These are phyloP conservation scores for Pythium rhizo-oryzae DNA, from an alignment of 352 stramenopile species.

Conservation along the genomic window DNA sequence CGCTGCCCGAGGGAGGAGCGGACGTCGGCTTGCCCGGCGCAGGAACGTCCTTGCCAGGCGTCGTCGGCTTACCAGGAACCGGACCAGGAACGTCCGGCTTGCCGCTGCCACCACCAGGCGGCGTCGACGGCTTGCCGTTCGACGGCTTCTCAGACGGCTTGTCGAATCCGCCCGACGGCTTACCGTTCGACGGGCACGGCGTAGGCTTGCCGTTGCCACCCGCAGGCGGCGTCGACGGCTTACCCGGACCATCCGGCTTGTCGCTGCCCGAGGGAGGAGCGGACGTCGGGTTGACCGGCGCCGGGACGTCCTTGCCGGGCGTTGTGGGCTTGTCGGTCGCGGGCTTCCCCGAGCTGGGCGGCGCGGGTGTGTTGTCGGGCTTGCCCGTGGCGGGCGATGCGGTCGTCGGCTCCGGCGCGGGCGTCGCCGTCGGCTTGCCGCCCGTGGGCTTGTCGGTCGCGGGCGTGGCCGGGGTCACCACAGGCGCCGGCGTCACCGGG, in stretches of 20 bases:
- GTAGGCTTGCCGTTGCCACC: too few species aligned
- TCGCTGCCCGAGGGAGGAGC: too few species aligned
- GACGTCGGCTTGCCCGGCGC: conserved; percentile 2
- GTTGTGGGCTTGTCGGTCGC: conserved; percentile 4
- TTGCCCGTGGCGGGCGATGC: background rate
- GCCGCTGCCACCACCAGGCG: background rate
- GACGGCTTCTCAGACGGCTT: background rate
- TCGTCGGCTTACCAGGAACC: too few species aligned
- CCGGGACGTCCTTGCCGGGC: too few species aligned
- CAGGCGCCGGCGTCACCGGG: background rate
- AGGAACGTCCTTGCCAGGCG: background rate
- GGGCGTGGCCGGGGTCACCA: conserved; percentile 4
- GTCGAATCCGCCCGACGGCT: background rate
- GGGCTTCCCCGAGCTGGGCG: too few species aligned
- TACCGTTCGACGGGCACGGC: conserved; percentile 5
- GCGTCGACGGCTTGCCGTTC: background rate
- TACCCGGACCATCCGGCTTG: conserved; percentile 2
- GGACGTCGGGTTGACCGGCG: too few species aligned
- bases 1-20: background rate
- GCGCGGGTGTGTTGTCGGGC: too few species aligned
- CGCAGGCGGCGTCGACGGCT: too few species aligned
- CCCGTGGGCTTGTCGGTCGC: background rate
- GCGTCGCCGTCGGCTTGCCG: background rate
- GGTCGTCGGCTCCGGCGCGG: background rate
- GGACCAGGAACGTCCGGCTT: background rate